These are phyloP conservation scores for Colletotrichum agaves DNA, from an alignment of 2,329 filamentous ascomycete genomes.

Conservation along the genomic window DNA sequence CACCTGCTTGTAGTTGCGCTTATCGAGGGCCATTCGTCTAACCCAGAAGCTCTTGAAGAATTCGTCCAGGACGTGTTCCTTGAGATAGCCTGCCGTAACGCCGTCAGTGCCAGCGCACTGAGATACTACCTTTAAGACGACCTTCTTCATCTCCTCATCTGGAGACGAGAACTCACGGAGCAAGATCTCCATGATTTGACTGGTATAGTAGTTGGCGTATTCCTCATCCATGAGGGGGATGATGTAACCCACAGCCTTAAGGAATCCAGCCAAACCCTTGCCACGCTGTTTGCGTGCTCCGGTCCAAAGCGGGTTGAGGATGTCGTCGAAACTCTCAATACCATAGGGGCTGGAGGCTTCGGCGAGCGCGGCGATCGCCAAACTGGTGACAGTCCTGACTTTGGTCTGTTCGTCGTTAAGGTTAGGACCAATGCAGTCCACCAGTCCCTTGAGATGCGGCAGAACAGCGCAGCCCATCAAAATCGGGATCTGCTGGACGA, in stretches of 20 bases:
- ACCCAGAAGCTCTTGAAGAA: conserved; percentile 99
- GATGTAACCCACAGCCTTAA: conserved; percentile 98
- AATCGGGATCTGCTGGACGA: conserved; percentile 98
- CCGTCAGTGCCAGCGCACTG: conserved; percentile 95
- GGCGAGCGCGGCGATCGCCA: conserved; percentile 93
- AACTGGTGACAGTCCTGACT: conserved; percentile 93
- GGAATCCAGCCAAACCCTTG: conserved; percentile 93
- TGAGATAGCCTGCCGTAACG: conserved; percentile 93
- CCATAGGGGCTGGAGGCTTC: conserved; percentile 98
- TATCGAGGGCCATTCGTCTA: conserved; percentile 93
- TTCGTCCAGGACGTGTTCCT: conserved; percentile 92
- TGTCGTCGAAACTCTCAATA: conserved; percentile 99
- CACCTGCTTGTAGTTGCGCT: conserved; percentile 96
- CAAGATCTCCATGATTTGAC: conserved; percentile 98
- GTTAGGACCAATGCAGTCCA: conserved; percentile 96
- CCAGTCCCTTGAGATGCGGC: conserved; percentile 93
- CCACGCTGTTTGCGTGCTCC: conserved; percentile 95
- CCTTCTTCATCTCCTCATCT: conserved; percentile 99
- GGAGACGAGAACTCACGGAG: conserved; percentile 95
- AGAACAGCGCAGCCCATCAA: conserved; percentile 98
- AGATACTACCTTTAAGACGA: conserved; percentile 95
- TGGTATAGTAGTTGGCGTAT: conserved; percentile 98
- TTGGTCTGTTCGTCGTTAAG: conserved; percentile 98
- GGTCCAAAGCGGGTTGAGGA: conserved; percentile 96
- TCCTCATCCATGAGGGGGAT: conserved; percentile 99